These are phyloP conservation scores for Rugosomyces carneus DNA, from an alignment of 1,284 basidiomycete species.

Conservation along the genomic window DNA sequence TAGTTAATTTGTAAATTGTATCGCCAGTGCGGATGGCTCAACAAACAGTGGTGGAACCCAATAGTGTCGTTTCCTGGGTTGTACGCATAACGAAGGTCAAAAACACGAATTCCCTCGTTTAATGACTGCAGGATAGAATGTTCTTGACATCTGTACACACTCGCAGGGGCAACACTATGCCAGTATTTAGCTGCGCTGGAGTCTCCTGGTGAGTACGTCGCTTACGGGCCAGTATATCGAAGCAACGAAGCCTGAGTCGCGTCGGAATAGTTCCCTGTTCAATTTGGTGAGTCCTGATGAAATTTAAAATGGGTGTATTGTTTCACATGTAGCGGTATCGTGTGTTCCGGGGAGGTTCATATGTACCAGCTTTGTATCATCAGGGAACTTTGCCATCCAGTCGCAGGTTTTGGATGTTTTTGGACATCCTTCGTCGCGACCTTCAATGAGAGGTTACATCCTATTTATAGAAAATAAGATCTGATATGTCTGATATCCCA, in stretches of 20 bases:
- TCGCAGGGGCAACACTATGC: constrained; percentile 29
- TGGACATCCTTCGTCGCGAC: constrained; percentile 26
- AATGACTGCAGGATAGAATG: constrained; percentile 37
- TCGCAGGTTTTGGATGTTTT: constrained; percentile 27
- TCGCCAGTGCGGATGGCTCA: background rate
- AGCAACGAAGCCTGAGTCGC: constrained; percentile 32
- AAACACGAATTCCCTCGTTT: constrained; percentile 39
- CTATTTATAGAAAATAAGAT: too few relatives aligned
- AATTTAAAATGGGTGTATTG: too few relatives aligned
- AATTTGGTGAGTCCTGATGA: background rate
- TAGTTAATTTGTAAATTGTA: background rate
- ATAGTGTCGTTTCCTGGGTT: constrained; percentile 43
- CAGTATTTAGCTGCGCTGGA: background rate
- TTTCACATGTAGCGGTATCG: constrained; percentile 39
- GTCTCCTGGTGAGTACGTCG: background rate
- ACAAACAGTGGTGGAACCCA: constrained; percentile 38
- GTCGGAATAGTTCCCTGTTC: constrained; percentile 38
- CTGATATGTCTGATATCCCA: too few relatives aligned
- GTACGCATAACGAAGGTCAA: constrained; percentile 38
- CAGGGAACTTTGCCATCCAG: constrained; percentile 38
- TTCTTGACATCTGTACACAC: constrained; percentile 35
- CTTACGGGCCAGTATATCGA: constrained; percentile 39
- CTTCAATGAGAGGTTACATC: too few relatives aligned
- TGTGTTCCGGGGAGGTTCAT: constrained; percentile 44
- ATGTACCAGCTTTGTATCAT: constrained; percentile 33